Percentiles rank a stretch among this genome's conserved stretches.
Conservation (phyloP, 1,284 basidiomycete species). For the Trichosporon coremiiforme region DNA sequence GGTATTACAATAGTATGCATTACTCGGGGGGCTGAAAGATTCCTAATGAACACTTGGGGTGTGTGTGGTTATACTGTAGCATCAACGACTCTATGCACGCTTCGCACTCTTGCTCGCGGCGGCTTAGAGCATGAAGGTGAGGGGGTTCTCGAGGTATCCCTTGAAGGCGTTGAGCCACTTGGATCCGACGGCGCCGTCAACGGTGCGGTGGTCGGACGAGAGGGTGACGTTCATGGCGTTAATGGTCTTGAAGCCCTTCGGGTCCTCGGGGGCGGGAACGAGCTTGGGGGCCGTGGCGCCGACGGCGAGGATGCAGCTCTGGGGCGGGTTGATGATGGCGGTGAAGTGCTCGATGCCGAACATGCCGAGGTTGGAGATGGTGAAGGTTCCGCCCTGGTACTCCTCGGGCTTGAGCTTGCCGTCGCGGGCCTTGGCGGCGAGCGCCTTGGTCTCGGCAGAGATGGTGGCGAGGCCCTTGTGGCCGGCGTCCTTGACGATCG, state of each 20-base stretch:
- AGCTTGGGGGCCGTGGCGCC: conserved; percentile 84
- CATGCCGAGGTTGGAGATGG: conserved; percentile 99
- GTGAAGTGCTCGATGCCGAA: conserved; percentile 94
- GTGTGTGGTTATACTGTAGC: background rate
- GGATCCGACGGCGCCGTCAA: conserved; percentile 89
- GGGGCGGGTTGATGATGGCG: conserved; percentile 98
- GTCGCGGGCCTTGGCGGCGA: conserved; percentile 93
- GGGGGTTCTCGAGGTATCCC: conserved; percentile 93
- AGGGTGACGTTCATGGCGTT: conserved; percentile 96
- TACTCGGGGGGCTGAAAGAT: conserved; percentile 7
- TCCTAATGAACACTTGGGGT: background rate
- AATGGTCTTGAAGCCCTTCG: conserved; percentile 88
- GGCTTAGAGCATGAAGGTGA: conserved; percentile 80
- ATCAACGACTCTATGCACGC: background rate
- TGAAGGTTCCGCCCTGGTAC: conserved; percentile 99
- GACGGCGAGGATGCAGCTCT: conserved; percentile 96
- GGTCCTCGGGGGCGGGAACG: conserved; percentile 78
- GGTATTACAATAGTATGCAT: conserved; percentile 18
- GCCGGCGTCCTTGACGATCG: conserved; percentile 92
- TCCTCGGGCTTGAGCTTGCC: conserved; percentile 94
- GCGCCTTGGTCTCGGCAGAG: conserved; percentile 85
- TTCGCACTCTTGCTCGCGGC: background rate
- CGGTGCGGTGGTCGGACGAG: conserved; percentile 91
- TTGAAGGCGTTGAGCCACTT: conserved; percentile 93
- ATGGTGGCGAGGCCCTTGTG: conserved; percentile 89